These are phyloP conservation scores for Globisporangium spinosum DNA, from an alignment of 352 stramenopile genomes.

Conservation along the genomic window DNA sequence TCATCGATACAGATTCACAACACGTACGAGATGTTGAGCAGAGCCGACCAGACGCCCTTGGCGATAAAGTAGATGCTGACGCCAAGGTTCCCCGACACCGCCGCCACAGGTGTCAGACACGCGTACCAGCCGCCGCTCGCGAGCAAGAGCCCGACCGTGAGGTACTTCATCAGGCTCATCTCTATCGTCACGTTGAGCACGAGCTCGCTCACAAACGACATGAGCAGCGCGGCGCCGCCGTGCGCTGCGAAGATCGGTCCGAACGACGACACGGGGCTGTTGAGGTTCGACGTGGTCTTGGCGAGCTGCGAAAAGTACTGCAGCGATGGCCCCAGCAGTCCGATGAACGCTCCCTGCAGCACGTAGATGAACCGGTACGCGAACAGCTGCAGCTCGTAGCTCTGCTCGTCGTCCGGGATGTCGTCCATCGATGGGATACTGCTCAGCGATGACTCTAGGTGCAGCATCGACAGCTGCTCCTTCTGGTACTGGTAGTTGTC, in stretches of 20 bases:
- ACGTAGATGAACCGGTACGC: slow-evolving; percentile 69
- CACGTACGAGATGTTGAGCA: slow-evolving; percentile 73
- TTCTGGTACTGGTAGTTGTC: slow-evolving; percentile 7
- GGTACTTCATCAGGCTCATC: slow-evolving; percentile 67
- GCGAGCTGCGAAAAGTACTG: slow-evolving; percentile 63
- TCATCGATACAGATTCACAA: neutral
- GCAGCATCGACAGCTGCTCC: slow-evolving; percentile 21
- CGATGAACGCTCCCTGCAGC: slow-evolving; percentile 62
- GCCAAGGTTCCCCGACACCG: slow-evolving; percentile 53
- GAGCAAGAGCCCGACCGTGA: slow-evolving; percentile 55
- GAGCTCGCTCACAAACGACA: slow-evolving; percentile 80
- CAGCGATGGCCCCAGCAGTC: slow-evolving; percentile 56
- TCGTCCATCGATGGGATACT: slow-evolving; percentile 22
- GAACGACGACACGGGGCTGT: slow-evolving; percentile 58
- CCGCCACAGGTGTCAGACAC: slow-evolving; percentile 54
- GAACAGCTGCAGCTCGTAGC: slow-evolving; percentile 60
- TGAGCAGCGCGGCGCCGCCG: slow-evolving; percentile 61
- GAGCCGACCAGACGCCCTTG: slow-evolving; percentile 68
- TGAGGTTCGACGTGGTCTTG: slow-evolving; percentile 29
- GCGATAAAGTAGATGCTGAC: slow-evolving; percentile 71
- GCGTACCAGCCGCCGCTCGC: slow-evolving; percentile 65
- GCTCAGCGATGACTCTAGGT: slow-evolving; percentile 22
- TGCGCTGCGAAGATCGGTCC: slow-evolving; percentile 73
- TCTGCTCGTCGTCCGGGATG: slow-evolving; percentile 30
- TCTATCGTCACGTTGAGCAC: slow-evolving; percentile 64